phyloP scores from a whole-genome alignment of 805 yeast species.

The Candida adriatica region DNA sequence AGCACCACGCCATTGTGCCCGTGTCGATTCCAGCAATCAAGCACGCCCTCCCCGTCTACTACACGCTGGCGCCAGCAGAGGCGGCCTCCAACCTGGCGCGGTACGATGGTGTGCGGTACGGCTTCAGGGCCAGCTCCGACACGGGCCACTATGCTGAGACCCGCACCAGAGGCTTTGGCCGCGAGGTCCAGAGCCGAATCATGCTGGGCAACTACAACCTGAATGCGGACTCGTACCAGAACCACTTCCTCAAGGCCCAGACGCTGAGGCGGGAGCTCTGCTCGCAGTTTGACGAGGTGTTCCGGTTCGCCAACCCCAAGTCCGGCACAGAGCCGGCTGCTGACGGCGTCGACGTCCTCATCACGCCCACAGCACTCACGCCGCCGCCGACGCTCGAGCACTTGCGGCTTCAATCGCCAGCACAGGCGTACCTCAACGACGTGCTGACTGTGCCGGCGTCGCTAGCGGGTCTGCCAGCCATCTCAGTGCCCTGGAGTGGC shows the following conservation, averaged over 20 bases:
- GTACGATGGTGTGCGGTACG: constrained; percentile 87
- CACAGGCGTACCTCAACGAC: constrained; percentile 72
- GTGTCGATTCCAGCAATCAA: constrained; percentile 68
- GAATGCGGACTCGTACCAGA: constrained; percentile 61
- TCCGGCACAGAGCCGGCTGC: constrained; percentile 16
- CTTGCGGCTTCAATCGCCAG: constrained; percentile 38
- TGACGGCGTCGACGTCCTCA: constrained; percentile 55
- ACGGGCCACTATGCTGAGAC: constrained; percentile 47
- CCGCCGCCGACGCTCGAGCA: constrained; percentile 47
- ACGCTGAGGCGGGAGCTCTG: constrained; percentile 53
- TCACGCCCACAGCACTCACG: constrained; percentile 66
- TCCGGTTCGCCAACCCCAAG: constrained; percentile 43
- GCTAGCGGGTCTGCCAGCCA: constrained; percentile 84
- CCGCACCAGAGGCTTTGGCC: constrained; percentile 63
- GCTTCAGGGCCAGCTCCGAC: constrained; percentile 40
- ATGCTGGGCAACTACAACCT: constrained; percentile 81
- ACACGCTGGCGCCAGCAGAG: constrained; percentile 85
- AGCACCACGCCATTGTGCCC: constrained; percentile 41
- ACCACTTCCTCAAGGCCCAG: constrained; percentile 75
- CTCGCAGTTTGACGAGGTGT: constrained; percentile 58
- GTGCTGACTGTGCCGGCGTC: constrained; percentile 86
- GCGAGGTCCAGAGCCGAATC: constrained; percentile 78
- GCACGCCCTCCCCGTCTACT: constrained; percentile 70
- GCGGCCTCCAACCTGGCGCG: constrained; percentile 89
- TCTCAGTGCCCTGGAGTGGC: constrained; percentile 56